These are phyloP conservation scores for Parafenestella ontariensis DNA, from an alignment of 2,329 filamentous ascomycete genomes.

Conservation along the genomic window DNA sequence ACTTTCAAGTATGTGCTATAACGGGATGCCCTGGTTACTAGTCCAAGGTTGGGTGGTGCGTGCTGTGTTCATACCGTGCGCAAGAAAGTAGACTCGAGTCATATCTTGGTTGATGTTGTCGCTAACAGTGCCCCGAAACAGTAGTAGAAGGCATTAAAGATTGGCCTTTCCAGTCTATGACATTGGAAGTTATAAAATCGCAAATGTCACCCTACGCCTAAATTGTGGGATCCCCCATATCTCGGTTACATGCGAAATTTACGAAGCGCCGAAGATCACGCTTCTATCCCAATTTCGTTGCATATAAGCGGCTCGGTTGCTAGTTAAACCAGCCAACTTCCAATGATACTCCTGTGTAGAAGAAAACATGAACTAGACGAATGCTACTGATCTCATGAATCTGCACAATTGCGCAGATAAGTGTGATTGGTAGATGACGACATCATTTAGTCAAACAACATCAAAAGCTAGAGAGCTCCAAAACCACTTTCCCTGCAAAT, in stretches of 20 bases:
- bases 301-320: background rate
- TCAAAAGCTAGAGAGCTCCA: background rate
- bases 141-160: no score
- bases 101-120: no score
- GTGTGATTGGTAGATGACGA: conserved; percentile 25
- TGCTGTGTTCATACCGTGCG: background rate
- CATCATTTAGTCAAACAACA: conserved; percentile 17
- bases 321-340: background rate
- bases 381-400: conserved; percentile 8
- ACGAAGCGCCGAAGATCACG: no score
- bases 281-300: background rate
- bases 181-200: no score
- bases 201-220: no score
- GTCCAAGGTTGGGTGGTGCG: no score
- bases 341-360: background rate
- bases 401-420: conserved; percentile 11
- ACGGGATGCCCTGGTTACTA: background rate
- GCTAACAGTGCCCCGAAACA: no score
- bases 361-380: background rate
- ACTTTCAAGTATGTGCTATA: conserved; percentile 1
- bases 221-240: no score
- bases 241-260: background rate
- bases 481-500: background rate
- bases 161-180: no score
- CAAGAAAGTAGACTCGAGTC: no score